These are phyloP conservation scores for Plasmodium gallinaceum DNA, from an alignment of 169 alveolate species.

Conservation along the genomic window DNA sequence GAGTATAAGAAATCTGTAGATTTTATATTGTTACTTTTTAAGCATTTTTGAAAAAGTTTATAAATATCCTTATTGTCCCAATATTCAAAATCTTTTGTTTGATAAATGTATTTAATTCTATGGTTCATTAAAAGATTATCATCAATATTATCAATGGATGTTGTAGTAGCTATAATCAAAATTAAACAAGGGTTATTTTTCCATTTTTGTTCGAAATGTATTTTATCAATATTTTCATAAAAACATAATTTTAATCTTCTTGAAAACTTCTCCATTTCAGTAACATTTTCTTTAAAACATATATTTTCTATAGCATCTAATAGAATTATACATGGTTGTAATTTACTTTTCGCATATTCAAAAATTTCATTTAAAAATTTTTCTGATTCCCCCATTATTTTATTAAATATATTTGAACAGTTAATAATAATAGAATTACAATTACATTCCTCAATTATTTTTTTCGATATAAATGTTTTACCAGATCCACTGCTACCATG, in stretches of 20 bases:
- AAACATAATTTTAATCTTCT: conserved; percentile 57
- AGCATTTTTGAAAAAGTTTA: conserved; percentile 21
- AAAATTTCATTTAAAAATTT: conserved; percentile 44
- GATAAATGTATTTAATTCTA: conserved; percentile 27
- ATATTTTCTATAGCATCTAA: conserved; percentile 55
- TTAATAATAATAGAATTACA: conserved; percentile 60
- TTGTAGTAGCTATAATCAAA: conserved; percentile 42
- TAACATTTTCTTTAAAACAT: conserved; percentile 9
- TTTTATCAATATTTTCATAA: conserved; percentile 48
- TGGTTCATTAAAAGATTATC: conserved; percentile 17
- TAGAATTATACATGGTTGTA: conserved; percentile 54
- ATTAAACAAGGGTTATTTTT: background rate
- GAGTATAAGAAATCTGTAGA: conserved; percentile 19
- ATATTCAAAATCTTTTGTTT: conserved; percentile 11
- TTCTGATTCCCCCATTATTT: conserved; percentile 76
- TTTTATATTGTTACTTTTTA: conserved; percentile 18
- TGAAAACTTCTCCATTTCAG: conserved; percentile 5
- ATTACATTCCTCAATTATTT: conserved; percentile 64
- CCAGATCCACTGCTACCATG: conserved; percentile 69
- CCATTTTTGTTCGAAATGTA: conserved; percentile 52
- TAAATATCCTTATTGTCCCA: conserved; percentile 47
- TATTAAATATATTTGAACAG: conserved; percentile 50
- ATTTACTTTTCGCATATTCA: conserved; percentile 31
- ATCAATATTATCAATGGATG: conserved; percentile 33
- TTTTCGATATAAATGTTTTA: conserved; percentile 31